A percentile compares a stretch with the other conserved stretches of the same genome.
phyloP scores from a whole-genome alignment of 2,329 filamentous ascomycete genomes.

The Botryosphaeria dothidea region DNA sequence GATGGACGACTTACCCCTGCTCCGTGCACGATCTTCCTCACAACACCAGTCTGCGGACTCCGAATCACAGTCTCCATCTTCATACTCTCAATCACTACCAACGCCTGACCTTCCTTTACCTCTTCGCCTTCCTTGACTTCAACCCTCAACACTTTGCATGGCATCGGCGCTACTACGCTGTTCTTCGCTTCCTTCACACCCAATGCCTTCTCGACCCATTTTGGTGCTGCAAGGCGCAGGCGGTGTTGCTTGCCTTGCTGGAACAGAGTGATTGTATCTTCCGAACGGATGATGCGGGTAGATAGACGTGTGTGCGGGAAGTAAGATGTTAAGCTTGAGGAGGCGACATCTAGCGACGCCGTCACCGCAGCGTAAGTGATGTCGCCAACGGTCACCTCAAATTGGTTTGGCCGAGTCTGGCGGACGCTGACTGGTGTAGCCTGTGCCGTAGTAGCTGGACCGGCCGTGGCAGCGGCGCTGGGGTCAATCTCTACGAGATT shows the following conservation, averaged over 20 bases:
- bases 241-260: slow-evolving; percentile 63
- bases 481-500: slow-evolving; percentile 48
- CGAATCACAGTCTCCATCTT: slow-evolving; percentile 60
- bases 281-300: slow-evolving; percentile 71
- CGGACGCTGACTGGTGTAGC: slow-evolving; percentile 51
- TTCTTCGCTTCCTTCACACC: slow-evolving; percentile 78
- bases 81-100: slow-evolving; percentile 69
- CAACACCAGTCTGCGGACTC: slow-evolving; percentile 49
- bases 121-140: slow-evolving; percentile 79
- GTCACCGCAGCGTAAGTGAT: slow-evolving; percentile 46
- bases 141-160: slow-evolving; percentile 91
- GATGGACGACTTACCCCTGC: slow-evolving; percentile 41
- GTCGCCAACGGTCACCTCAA: slow-evolving; percentile 51
- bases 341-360: slow-evolving; percentile 46
- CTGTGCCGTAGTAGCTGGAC: slow-evolving; percentile 44
- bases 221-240: slow-evolving; percentile 59
- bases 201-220: slow-evolving; percentile 85
- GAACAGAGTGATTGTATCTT: slow-evolving; percentile 71
- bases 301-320: slow-evolving; percentile 79
- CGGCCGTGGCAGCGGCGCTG: background rate
- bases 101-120: slow-evolving; percentile 81
- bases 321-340: slow-evolving; percentile 67
- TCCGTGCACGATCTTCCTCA: slow-evolving; percentile 51
- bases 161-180: slow-evolving; percentile 91
- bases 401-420: slow-evolving; percentile 52